Evolutionary conservation across 2,329 filamentous ascomycete genomes (phyloP).

Genomic region (Sclerotinia subarctica): DNA sequence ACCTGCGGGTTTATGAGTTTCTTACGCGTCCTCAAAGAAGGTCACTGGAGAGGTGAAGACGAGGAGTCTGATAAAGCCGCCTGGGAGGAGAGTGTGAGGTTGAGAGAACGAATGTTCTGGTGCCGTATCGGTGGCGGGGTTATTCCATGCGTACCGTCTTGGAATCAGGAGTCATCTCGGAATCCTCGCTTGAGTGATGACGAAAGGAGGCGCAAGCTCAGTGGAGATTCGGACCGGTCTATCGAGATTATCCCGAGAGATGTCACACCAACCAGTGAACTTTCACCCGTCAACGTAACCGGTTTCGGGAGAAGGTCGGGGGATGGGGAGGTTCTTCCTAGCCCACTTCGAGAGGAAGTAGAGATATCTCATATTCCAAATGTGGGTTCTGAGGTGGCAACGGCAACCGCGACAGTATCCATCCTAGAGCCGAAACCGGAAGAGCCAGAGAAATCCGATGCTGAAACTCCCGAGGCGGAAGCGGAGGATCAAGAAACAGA

Average conservation of each 20-base stretch:
- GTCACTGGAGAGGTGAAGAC: slow-evolving; percentile 81
- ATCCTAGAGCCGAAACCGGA: background rate
- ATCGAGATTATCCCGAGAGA: slow-evolving; percentile 36
- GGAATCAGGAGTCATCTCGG: slow-evolving; percentile 26
- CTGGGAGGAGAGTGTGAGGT: slow-evolving; percentile 89
- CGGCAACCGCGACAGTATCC: background rate
- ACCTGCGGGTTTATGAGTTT: slow-evolving; percentile 94
- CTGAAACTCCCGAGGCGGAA: background rate
- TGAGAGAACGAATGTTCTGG: slow-evolving; percentile 98
- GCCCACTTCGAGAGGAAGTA: slow-evolving; percentile 18
- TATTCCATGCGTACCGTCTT: slow-evolving; percentile 52
- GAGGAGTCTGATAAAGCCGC: slow-evolving; percentile 80
- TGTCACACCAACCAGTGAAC: slow-evolving; percentile 31
- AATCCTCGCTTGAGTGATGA: slow-evolving; percentile 36
- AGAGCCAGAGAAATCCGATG: background rate
- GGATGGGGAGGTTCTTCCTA: slow-evolving; percentile 13
- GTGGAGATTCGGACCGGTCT: slow-evolving; percentile 34
- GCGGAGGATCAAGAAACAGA: background rate
- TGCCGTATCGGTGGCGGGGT: slow-evolving; percentile 88
- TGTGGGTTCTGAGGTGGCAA: background rate
- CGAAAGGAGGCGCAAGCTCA: slow-evolving; percentile 34
- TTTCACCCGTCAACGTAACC: slow-evolving; percentile 16
- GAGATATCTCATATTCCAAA: background rate
- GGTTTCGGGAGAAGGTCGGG: slow-evolving; percentile 9
- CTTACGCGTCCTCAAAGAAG: slow-evolving; percentile 84